Conservation (phyloP, 371 early-diverging fungal genomes). For the Parasitella parasitica region DNA sequence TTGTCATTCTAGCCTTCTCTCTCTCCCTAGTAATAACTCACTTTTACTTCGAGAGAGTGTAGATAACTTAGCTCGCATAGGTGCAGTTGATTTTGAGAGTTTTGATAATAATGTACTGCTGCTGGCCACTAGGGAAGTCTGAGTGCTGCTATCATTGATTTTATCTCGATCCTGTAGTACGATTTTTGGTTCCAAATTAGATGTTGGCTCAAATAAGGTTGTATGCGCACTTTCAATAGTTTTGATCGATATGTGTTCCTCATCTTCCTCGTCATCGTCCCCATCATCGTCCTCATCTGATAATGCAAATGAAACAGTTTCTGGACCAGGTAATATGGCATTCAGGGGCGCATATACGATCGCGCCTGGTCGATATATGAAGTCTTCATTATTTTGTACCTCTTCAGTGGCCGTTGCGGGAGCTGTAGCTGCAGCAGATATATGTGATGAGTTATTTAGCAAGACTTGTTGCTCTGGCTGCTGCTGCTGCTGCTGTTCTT, state of each 20-base stretch:
- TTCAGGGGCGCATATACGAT: constrained; percentile 30
- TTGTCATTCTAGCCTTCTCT: background rate
- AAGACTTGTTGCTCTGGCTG: too few species aligned
- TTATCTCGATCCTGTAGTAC: constrained; percentile 22
- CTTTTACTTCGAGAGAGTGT: constrained; percentile 34
- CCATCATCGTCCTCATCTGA: background rate
- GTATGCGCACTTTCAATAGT: constrained; percentile 9
- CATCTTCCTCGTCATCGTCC: background rate
- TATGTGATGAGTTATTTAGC: background rate
- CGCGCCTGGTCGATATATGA: constrained; percentile 22
- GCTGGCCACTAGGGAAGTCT: constrained; percentile 3
- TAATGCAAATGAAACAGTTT: constrained; percentile 6
- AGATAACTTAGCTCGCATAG: constrained; percentile 47
- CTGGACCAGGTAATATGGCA: constrained; percentile 12
- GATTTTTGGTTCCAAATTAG: constrained; percentile 34
- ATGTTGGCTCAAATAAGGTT: constrained; percentile 28
- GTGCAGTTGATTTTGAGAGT: constrained; percentile 46
- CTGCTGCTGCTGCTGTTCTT: background rate
- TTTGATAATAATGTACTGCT: constrained; percentile 34
- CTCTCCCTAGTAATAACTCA: constrained; percentile 1
- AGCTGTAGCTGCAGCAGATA: background rate
- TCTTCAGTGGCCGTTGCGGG: background rate
- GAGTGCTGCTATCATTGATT: background rate
- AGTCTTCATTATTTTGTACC: constrained; percentile 16
- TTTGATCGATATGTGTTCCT: constrained; percentile 8